A percentile compares a stretch with the other conserved stretches of the same genome.
phyloP scores from a whole-genome alignment of 495 filamentous ascomycete species.

The Aspergillus biplanus region DNA sequence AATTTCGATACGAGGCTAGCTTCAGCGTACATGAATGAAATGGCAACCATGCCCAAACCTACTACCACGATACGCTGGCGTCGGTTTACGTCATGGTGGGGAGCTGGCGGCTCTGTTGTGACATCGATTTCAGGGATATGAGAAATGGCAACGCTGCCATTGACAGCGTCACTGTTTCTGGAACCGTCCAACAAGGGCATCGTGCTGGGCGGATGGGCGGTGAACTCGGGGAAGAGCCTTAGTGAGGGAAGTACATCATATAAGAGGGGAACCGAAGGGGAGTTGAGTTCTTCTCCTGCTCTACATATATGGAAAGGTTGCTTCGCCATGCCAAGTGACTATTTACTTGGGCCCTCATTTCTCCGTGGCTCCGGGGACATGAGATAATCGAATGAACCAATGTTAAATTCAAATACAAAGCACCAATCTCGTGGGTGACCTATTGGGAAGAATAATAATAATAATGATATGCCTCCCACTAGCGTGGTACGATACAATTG shows the following conservation, averaged over 20 bases:
- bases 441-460: conserved; percentile 3
- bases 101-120: not conserved
- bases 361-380: conserved; percentile 23
- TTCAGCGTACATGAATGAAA: conserved; percentile 80
- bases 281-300: conserved; percentile 4
- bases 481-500: not conserved
- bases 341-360: conserved; percentile 10
- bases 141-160: conserved; percentile 23
- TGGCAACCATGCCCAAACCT: conserved; percentile 94
- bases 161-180: conserved; percentile 34
- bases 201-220: conserved; percentile 8
- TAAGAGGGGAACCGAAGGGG: not conserved
- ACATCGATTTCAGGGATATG: conserved; percentile 15
- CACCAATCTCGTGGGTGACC: conserved; percentile 12
- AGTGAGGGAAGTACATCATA: conserved; percentile 1
- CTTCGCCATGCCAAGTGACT: not conserved
- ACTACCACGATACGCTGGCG: conserved; percentile 82
- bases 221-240: conserved; percentile 6
- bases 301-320: conserved; percentile 13
- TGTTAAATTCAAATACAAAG: conserved; percentile 9
- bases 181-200: conserved; percentile 45
- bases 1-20: not conserved
- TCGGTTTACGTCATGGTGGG: conserved; percentile 14
- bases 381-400: conserved; percentile 26
- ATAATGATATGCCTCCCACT: not conserved